Evolutionary conservation across 2,329 filamentous ascomycete genomes (phyloP), one percentile per base, ranked within the genome.

Genomic region (Venturia oleaginea): DNA sequence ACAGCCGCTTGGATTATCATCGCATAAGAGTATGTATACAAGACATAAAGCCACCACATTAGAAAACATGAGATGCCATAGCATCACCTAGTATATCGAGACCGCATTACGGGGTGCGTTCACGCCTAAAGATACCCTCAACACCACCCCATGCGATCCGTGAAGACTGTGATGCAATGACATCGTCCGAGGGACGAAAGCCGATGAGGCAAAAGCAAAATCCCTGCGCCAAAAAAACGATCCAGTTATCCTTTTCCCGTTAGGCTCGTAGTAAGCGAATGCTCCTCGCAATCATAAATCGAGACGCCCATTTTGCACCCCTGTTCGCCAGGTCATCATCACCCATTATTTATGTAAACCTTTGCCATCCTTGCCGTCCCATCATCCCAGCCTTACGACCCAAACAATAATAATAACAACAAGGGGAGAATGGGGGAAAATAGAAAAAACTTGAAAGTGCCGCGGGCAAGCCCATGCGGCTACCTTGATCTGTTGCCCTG

Each of bases 281-380:
- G 51, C 30, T 57, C 27, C 30, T 57, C 51, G 51, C 51, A 57
- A 57, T 57, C 27, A 57, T 57, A 57, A 57, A 57, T 34, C 51
- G 30, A 57, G 17, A 57, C 30, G 51, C 51, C 51, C 51, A 10
- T 57, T 57, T 57, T 57, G 15, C 30, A 37, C 15, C 51, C 51
- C 30, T 57, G 51, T 32, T 32, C 51, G 27, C 19, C 51, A 34
- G 30, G 30, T 57, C 30, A 57, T 57, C 51, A n/a, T 51, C 46
- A 22, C 10, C 27, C 30, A 57, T 57, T 57, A 57, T 34, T 32
- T 32, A 34, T 57, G 30, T 22, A 34, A 32, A 19, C 24, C 27
- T 17, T 17, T 40, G 38, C 38, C 38, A 27, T 54, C 48, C 48
- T 15, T 54, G 48, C 27, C 24, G 15, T 30, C 51, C 27, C 51